Conservation (phyloP, 805 yeast species). For the Soucietia sequanensis region DNA sequence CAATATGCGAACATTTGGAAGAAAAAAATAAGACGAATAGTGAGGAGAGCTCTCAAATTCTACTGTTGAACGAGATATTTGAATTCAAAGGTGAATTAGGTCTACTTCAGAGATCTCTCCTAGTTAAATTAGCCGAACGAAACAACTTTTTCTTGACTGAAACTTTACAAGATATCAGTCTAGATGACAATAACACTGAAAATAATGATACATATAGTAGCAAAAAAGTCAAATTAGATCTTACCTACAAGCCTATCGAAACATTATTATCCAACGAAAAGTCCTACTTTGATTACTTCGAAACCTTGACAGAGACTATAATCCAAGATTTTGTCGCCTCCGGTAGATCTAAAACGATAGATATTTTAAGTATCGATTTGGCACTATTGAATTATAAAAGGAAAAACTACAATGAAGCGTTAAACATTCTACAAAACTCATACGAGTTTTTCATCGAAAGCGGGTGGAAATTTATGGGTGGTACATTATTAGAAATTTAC, state of each 20-base stretch:
- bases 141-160: conserved; percentile 20
- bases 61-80: conserved; percentile 20
- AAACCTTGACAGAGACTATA: conserved; percentile 54
- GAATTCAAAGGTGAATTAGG: conserved; percentile 51
- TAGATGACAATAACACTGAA: conserved; percentile 9
- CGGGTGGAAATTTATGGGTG: conserved; percentile 76
- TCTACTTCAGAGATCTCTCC: conserved; percentile 45
- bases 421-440: conserved; percentile 62
- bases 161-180: conserved; percentile 20
- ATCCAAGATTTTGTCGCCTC: conserved; percentile 52
- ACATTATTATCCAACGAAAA: conserved; percentile 12
- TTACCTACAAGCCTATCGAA: conserved; percentile 15
- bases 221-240: conserved; percentile 1
- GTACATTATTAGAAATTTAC: conserved; percentile 62
- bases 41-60: conserved; percentile 9
- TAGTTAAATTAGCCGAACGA: conserved; percentile 25
- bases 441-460: conserved; percentile 64
- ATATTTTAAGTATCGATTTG: conserved; percentile 72
- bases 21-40: conserved; percentile 18
- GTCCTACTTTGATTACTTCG: conserved; percentile 32
- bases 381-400: conserved; percentile 66
- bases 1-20: conserved; percentile 20
- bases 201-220: background rate
- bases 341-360: conserved; percentile 62
- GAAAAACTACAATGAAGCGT: conserved; percentile 58